Percentiles rank a stretch among this genome's conserved stretches.
Evolutionary conservation across 805 yeast genomes (phyloP).

Genomic region (Kluyveromyces siamensis): DNA sequence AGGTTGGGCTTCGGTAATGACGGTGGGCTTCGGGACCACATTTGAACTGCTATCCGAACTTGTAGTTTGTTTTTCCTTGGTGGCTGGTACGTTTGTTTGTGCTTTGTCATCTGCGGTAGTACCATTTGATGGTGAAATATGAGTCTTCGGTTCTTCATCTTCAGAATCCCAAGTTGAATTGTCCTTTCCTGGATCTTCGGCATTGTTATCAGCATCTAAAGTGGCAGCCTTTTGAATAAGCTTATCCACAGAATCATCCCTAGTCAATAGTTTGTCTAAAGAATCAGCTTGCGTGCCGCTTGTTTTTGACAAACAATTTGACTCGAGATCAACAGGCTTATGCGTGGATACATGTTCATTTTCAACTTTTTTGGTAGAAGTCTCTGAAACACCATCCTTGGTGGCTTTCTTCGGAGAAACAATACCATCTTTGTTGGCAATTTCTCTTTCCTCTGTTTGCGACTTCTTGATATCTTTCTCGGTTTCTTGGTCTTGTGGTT

Average conservation of each 20-base stretch:
- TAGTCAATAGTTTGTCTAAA: constrained; percentile 17
- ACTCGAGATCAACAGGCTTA: not conserved
- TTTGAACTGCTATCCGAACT: constrained; percentile 4
- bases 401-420: too few species aligned
- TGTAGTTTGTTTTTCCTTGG: constrained; percentile 9
- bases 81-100: constrained; percentile 16
- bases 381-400: constrained; percentile 55
- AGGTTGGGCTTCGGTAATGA: not conserved
- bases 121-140: constrained; percentile 1
- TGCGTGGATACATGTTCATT: not conserved
- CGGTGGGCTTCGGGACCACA: not conserved
- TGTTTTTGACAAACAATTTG: not conserved
- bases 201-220: constrained; percentile 23
- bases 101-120: constrained; percentile 10
- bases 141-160: constrained; percentile 15
- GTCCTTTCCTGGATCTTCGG: constrained; percentile 28
- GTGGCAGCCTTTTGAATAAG: constrained; percentile 22
- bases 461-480: not conserved
- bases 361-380: constrained; percentile 40
- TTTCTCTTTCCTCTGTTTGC: constrained; percentile 32
- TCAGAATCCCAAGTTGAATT: constrained; percentile 28
- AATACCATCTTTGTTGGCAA: constrained; percentile 64
- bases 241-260: constrained; percentile 21
- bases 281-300: constrained; percentile 1
- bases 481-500: constrained; percentile 6